These are phyloP conservation scores for Malus hybrid DNA, from an alignment of 331 rosid genomes.

Conservation along the genomic window DNA sequence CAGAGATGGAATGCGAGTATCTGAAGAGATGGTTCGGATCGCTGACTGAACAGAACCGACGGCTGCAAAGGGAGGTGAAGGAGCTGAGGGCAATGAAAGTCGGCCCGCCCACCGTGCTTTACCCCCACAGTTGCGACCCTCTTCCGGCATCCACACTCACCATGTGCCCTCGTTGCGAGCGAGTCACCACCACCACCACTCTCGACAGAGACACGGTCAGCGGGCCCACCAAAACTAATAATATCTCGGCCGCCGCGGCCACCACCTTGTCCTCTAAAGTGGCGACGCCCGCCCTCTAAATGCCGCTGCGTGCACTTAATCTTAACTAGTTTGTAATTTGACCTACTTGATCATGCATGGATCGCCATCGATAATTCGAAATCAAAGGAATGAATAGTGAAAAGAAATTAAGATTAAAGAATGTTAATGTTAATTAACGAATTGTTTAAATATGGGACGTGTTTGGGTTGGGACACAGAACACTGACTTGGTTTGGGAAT, in stretches of 20 bases:
- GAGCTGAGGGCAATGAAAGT: conserved; percentile 73
- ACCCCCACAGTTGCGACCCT: conserved; percentile 48
- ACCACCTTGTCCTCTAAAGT: conserved; percentile 34
- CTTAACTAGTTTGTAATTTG: conserved; percentile 3
- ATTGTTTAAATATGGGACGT: not conserved
- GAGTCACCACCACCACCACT: conserved; percentile 45
- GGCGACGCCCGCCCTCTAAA: conserved; percentile 13
- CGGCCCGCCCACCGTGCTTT: conserved; percentile 51
- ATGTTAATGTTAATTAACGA: conserved; percentile 2
- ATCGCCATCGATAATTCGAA: not conserved
- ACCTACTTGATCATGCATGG: not conserved
- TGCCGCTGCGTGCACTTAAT: not conserved
- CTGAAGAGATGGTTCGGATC: conserved; percentile 82
- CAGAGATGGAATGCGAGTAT: conserved; percentile 82
- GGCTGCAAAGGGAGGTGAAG: conserved; percentile 67
- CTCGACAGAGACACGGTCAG: not conserved
- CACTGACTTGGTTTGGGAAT: conserved; percentile 11
- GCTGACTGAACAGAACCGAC: conserved; percentile 59
- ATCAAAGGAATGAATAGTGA: not conserved
- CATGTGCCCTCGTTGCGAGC: conserved; percentile 84
- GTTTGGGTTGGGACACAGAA: conserved; percentile 5
- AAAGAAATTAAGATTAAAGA: not conserved
- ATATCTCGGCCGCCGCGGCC: not conserved
- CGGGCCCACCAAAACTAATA: not conserved
- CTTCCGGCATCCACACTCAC: conserved; percentile 64